A percentile compares a stretch with the other conserved stretches of the same genome.
These are phyloP conservation scores for Umbelopsis sp. DNA, from an alignment of 371 early-diverging fungal genomes.

Conservation along the genomic window DNA sequence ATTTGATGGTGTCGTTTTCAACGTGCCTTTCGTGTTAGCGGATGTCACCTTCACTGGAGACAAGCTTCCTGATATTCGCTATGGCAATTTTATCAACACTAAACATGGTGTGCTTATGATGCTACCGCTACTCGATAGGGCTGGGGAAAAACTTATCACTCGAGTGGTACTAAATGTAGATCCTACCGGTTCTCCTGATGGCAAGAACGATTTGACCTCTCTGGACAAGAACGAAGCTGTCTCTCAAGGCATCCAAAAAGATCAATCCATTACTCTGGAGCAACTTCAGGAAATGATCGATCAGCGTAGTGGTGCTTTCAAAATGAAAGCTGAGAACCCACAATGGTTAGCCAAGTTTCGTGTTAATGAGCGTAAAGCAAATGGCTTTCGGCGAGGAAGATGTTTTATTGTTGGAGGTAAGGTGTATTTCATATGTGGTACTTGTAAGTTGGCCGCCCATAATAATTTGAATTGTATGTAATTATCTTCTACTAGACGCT, in stretches of 20 bases:
- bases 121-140: not conserved
- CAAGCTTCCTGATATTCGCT: not conserved
- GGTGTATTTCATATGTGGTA: not conserved
- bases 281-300: conserved; percentile 22
- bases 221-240: not conserved
- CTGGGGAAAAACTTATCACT: conserved; percentile 14
- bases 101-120: not conserved
- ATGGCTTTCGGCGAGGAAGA: conserved; percentile 37
- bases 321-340: conserved; percentile 18
- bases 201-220: not conserved
- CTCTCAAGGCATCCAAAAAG: conserved; percentile 20
- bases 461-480: not conserved
- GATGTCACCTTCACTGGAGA: conserved; percentile 34
- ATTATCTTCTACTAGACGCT: not conserved
- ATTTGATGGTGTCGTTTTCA: conserved; percentile 35
- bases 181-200: conserved; percentile 15
- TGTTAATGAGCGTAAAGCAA: conserved; percentile 49
- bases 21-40: conserved; percentile 34
- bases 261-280: conserved; percentile 14
- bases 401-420: conserved; percentile 49
- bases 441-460: not conserved
- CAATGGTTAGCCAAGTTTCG: conserved; percentile 35
- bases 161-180: conserved; percentile 19
- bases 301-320: conserved; percentile 20
- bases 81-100: not conserved